phyloP scores from a whole-genome alignment of 805 yeast species.

The Ogataea siamensis region DNA sequence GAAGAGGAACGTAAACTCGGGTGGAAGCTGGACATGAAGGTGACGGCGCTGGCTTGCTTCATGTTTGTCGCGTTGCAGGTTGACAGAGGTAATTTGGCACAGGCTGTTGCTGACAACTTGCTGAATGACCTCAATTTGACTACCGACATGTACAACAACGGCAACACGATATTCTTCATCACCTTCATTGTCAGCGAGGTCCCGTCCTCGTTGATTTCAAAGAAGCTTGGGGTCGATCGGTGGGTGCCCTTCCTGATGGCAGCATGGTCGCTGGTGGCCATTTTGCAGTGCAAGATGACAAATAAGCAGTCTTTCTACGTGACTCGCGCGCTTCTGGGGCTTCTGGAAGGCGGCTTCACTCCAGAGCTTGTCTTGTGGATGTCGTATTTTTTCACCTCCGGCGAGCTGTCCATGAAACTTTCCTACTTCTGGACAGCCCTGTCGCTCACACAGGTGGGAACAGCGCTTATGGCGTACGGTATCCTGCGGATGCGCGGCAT shows the following conservation, averaged over 20 bases:
- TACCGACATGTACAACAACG: slow-evolving; percentile 49
- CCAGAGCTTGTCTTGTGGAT: slow-evolving; percentile 19
- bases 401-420: slow-evolving; percentile 16
- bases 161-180: slow-evolving; percentile 45
- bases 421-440: slow-evolving; percentile 36
- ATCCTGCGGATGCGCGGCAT: slow-evolving; percentile 16
- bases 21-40: slow-evolving; percentile 38
- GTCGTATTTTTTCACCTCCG: slow-evolving; percentile 18
- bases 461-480: slow-evolving; percentile 21
- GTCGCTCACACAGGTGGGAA: slow-evolving; percentile 22
- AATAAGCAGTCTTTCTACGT: slow-evolving; percentile 40
- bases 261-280: slow-evolving; percentile 42
- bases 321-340: slow-evolving; percentile 40
- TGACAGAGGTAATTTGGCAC: slow-evolving; percentile 44
- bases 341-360: slow-evolving; percentile 43
- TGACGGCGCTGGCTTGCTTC: slow-evolving; percentile 42
- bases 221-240: slow-evolving; percentile 38
- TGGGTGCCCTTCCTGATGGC: slow-evolving; percentile 40
- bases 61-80: slow-evolving; percentile 43
- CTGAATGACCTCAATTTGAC: slow-evolving; percentile 38
- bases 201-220: slow-evolving; percentile 41
- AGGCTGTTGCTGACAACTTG: slow-evolving; percentile 44
- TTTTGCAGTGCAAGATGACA: slow-evolving; percentile 43
- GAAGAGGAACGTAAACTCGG: slow-evolving; percentile 27
- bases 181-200: slow-evolving; percentile 43